Percentiles rank a stretch among this genome's conserved stretches.
phyloP scores from a whole-genome alignment of 371 early-diverging fungal genomes.

The Synchytrium microbalum region DNA sequence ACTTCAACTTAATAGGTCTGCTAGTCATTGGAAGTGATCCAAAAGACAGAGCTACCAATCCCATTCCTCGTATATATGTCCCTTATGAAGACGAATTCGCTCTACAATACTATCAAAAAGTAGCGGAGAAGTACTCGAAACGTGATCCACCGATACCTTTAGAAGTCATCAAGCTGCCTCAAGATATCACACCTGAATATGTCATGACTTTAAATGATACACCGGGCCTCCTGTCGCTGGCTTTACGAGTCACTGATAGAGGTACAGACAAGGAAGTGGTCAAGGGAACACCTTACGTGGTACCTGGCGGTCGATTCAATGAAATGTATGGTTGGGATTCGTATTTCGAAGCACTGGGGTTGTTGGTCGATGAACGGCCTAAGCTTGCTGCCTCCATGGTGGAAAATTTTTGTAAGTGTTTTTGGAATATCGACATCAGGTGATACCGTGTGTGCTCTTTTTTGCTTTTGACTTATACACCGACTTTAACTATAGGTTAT shows the following conservation, averaged over 20 bases:
- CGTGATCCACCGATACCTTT: slow-evolving; percentile 65
- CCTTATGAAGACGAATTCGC: slow-evolving; percentile 73
- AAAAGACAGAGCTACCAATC: slow-evolving; percentile 78
- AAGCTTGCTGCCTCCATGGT: slow-evolving; percentile 89
- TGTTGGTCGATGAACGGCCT: slow-evolving; percentile 72
- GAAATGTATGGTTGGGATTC: slow-evolving; percentile 99
- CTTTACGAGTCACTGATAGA: slow-evolving; percentile 45
- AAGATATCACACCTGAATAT: slow-evolving; percentile 78
- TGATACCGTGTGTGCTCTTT: background rate
- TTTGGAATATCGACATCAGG: no score
- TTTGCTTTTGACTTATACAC: background rate
- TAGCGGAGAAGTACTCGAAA: slow-evolving; percentile 31
- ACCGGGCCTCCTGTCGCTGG: slow-evolving; percentile 86
- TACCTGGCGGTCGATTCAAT: slow-evolving; percentile 97
- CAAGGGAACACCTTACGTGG: slow-evolving; percentile 83
- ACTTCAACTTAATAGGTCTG: slow-evolving; percentile 34
- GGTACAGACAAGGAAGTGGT: slow-evolving; percentile 8
- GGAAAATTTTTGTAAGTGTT: slow-evolving; percentile 69
- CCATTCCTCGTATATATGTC: slow-evolving; percentile 80
- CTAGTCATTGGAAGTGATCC: slow-evolving; percentile 87
- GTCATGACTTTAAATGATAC: slow-evolving; percentile 81
- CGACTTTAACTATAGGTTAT: no score
- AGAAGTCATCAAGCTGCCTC: slow-evolving; percentile 74
- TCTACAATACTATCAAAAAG: slow-evolving; percentile 67
- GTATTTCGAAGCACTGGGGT: slow-evolving; percentile 87